Evolutionary conservation across 2,329 filamentous ascomycete species (phyloP).

Genomic region (Arthrobotrys entomopaga): DNA sequence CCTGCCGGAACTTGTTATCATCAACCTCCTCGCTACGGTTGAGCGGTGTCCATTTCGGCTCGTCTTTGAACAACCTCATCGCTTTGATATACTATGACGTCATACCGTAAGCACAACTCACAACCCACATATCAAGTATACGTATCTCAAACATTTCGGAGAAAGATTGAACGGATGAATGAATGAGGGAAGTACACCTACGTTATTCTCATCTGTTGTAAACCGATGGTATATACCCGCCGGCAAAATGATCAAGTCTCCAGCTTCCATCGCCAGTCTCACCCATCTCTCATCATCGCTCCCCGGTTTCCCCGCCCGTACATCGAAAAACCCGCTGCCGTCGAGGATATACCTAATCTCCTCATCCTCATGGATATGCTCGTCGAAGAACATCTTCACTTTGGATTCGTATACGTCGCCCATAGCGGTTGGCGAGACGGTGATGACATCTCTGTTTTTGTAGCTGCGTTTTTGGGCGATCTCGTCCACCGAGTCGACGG

Average conservation of each 20-base stretch:
- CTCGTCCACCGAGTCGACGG: constrained; percentile 74
- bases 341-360: constrained; percentile 95
- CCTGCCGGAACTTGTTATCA: constrained; percentile 78
- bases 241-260: constrained; percentile 90
- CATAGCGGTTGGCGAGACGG: constrained; percentile 85
- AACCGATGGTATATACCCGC: constrained; percentile 97
- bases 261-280: constrained; percentile 82
- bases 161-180: constrained; percentile 1
- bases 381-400: constrained; percentile 90
- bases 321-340: constrained; percentile 92
- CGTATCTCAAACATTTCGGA: background rate
- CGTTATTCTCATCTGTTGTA: constrained; percentile 90
- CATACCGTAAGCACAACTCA: background rate
- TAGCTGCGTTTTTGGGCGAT: constrained; percentile 82
- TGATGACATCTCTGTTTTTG: constrained; percentile 94
- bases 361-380: constrained; percentile 98
- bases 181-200: constrained; percentile 69
- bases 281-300: constrained; percentile 87
- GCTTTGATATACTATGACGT: constrained; percentile 85
- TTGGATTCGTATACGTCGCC: constrained; percentile 90
- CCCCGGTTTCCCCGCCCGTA: constrained; percentile 66
- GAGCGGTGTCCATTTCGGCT: constrained; percentile 96
- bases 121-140: constrained; percentile 2
- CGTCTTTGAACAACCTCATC: constrained; percentile 96
- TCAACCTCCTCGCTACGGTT: constrained; percentile 83